Evolutionary conservation across 1,139 yeast genomes (phyloP).

Genomic region (Blastobotrys buckinghamii): DNA sequence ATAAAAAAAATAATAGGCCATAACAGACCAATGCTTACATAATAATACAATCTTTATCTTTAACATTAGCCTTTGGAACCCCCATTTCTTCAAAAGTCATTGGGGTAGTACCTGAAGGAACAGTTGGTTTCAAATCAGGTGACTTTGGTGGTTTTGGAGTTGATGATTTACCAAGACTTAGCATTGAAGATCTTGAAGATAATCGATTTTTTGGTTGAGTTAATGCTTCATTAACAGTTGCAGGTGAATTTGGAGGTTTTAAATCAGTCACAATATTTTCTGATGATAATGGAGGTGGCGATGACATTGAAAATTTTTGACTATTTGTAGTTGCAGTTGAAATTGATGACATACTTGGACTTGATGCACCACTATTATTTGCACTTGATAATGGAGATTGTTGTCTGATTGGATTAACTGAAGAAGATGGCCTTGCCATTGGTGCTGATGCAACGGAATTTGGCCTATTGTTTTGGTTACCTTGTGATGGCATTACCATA

Average conservation of each 20-base stretch:
- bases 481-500: not conserved
- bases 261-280: not conserved
- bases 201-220: not conserved
- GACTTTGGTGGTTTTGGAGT: not conserved
- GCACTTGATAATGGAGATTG: conserved; percentile 6
- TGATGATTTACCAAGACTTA: not conserved
- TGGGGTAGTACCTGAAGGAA: conserved; percentile 44
- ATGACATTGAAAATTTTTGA: not conserved
- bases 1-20: not conserved
- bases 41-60: conserved; percentile 27
- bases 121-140: not conserved
- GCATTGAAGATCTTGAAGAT: not conserved
- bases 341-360: not conserved
- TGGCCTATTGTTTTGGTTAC: not conserved
- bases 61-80: conserved; percentile 21
- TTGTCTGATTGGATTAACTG: conserved; percentile 5
- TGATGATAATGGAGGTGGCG: not conserved
- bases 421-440: conserved; percentile 1
- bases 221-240: not conserved
- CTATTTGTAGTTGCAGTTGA: conserved; percentile 3
- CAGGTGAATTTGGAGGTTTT: conserved; percentile 5
- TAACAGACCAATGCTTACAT: conserved; percentile 20
- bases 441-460: not conserved
- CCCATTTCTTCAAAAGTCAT: conserved; percentile 41
- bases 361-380: conserved; percentile 1